phyloP scores from a whole-genome alignment of 805 yeast genomes.

The Metschnikowia noctiluminum region DNA sequence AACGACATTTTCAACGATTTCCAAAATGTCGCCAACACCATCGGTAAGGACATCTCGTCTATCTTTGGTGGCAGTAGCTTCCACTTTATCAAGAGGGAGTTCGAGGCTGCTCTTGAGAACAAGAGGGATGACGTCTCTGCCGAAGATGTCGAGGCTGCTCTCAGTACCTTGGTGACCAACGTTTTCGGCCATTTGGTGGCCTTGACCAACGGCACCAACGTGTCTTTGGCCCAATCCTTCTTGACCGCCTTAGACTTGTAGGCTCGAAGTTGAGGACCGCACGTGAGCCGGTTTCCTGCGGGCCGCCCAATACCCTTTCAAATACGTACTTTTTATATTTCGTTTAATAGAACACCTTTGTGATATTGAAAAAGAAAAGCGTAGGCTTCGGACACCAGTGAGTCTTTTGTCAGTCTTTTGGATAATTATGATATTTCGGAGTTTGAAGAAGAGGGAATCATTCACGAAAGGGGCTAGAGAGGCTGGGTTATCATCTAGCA shows the following conservation, averaged over 20 bases:
- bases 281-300: slow-evolving; percentile 2
- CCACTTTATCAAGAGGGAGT: background rate
- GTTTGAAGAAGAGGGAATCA: too few species aligned
- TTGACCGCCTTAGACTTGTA: background rate
- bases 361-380: too few species aligned
- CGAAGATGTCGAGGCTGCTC: background rate
- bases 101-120: background rate
- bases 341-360: background rate
- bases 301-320: background rate
- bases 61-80: background rate
- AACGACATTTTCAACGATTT: background rate
- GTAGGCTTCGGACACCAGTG: too few species aligned
- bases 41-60: background rate
- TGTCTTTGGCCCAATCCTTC: slow-evolving; percentile 2
- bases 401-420: too few species aligned
- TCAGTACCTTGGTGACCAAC: slow-evolving; percentile 1
- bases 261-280: background rate
- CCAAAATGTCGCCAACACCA: background rate
- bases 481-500: too few species aligned
- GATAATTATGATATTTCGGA: too few species aligned
- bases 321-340: background rate
- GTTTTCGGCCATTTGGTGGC: background rate
- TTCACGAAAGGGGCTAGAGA: too few species aligned
- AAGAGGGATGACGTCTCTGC: background rate
- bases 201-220: slow-evolving; percentile 2